These are phyloP conservation scores for Huntiella bhutanensis DNA, from an alignment of 2,329 filamentous ascomycete genomes.

Conservation along the genomic window DNA sequence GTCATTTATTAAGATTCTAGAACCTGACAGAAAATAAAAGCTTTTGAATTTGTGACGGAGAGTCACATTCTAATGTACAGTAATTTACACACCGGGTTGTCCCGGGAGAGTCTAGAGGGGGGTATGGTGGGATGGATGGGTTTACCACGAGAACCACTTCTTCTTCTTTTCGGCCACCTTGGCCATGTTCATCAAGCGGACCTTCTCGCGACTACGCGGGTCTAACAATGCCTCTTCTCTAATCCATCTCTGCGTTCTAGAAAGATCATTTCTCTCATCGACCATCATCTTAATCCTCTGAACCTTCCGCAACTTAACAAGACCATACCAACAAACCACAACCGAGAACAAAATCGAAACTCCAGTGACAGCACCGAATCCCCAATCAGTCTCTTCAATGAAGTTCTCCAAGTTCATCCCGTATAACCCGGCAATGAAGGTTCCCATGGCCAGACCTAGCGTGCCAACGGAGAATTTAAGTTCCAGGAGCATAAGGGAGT, in stretches of 20 bases:
- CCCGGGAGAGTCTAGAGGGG: not conserved
- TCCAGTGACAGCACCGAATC: conserved; percentile 58
- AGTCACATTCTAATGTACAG: conserved; percentile 5
- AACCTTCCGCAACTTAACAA: conserved; percentile 66
- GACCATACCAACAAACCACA: conserved; percentile 65
- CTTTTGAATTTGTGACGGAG: not conserved
- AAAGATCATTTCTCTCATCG: conserved; percentile 22
- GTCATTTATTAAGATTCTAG: too few species aligned
- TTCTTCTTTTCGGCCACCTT: conserved; percentile 21
- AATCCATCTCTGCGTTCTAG: conserved; percentile 24
- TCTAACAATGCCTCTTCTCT: conserved; percentile 32
- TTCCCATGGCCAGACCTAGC: conserved; percentile 82
- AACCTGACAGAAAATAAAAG: too few species aligned
- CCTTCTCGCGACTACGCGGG: conserved; percentile 33
- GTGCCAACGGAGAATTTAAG: conserved; percentile 93
- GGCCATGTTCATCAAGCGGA: conserved; percentile 31
- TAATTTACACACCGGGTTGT: conserved; percentile 7
- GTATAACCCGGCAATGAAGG: conserved; percentile 94
- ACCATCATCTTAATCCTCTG: conserved; percentile 72
- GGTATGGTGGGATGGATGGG: not conserved
- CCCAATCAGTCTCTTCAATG: conserved; percentile 80
- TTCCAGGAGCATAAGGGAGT: conserved; percentile 91
- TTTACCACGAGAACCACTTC: conserved; percentile 16
- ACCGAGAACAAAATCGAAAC: conserved; percentile 54
- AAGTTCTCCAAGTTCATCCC: conserved; percentile 99